Evolutionary conservation across 352 stramenopile species (phyloP).

Genomic region (Globisporangium heterothallicum): DNA sequence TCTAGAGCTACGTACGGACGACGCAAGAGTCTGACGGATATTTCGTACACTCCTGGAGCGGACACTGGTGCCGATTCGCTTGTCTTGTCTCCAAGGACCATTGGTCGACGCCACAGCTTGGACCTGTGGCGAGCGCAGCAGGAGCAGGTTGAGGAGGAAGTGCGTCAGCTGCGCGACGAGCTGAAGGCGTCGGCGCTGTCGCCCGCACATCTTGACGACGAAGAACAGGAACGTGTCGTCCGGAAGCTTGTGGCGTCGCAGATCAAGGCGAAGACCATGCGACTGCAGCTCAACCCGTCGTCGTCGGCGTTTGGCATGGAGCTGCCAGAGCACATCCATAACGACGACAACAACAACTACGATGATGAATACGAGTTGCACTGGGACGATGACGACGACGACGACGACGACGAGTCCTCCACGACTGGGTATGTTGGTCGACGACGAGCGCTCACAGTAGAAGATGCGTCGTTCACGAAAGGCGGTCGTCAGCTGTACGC

Average conservation of each 20-base stretch:
- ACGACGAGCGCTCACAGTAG: conserved; percentile 19
- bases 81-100: conserved; percentile 22
- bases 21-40: conserved; percentile 17
- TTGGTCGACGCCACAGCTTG: conserved; percentile 42
- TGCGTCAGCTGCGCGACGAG: conserved; percentile 41
- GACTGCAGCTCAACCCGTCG: conserved; percentile 36
- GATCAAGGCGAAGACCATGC: conserved; percentile 53
- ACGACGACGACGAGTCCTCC: not conserved
- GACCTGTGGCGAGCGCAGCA: conserved; percentile 48
- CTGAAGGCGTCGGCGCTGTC: conserved; percentile 40
- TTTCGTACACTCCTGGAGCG: not conserved
- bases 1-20: conserved; percentile 3
- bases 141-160: conserved; percentile 33
- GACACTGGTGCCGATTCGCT: not conserved
- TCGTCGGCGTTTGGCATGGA: conserved; percentile 26
- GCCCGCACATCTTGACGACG: conserved; percentile 19
- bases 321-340: conserved; percentile 22
- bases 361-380: conserved; percentile 6
- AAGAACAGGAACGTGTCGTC: conserved; percentile 63
- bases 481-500: conserved; percentile 15
- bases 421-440: conserved; percentile 3
- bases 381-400: conserved; percentile 1
- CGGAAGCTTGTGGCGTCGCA: conserved; percentile 60
- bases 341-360: conserved; percentile 21
- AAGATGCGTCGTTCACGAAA: conserved; percentile 16